A percentile compares a stretch with the other conserved stretches of the same genome.
phyloP scores from a whole-genome alignment of 306 rosid genomes.

The Carpinus fangiana region DNA sequence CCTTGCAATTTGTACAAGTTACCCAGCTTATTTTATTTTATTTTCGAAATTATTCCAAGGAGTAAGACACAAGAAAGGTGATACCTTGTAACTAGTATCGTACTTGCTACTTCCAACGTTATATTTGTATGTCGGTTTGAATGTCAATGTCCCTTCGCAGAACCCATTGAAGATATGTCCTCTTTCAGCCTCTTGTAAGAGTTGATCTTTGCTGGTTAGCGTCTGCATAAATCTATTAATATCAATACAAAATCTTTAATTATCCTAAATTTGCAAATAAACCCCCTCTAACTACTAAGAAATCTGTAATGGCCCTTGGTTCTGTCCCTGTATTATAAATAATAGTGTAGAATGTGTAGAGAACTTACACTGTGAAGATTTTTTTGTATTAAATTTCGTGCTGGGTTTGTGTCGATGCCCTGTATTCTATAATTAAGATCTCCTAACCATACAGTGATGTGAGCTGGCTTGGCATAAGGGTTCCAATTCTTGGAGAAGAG shows the following conservation, averaged over 20 bases:
- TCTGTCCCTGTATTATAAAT: too few species aligned
- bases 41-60: neutral
- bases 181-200: conserved; percentile 65
- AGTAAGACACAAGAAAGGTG: neutral
- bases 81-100: conserved; percentile 76
- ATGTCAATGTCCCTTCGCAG: conserved; percentile 69
- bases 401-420: conserved; percentile 51
- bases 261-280: too few species aligned
- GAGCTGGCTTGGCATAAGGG: conserved; percentile 56
- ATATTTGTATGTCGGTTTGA: conserved; percentile 82
- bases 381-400: conserved; percentile 44
- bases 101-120: conserved; percentile 68
- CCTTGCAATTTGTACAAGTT: neutral
- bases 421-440: conserved; percentile 77
- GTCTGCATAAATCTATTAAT: conserved; percentile 25
- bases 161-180: conserved; percentile 76
- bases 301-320: too few species aligned
- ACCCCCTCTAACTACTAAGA: too few species aligned
- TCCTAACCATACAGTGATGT: conserved; percentile 67
- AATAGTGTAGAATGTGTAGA: neutral
- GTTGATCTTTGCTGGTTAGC: conserved; percentile 57
- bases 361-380: conserved; percentile 50
- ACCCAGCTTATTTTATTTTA: neutral
- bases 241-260: neutral
- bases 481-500: conserved; percentile 60